A percentile compares a stretch with the other conserved stretches of the same genome.
Conservation (phyloP, 169 alveolate species). For the Plasmodium berghei region DNA sequence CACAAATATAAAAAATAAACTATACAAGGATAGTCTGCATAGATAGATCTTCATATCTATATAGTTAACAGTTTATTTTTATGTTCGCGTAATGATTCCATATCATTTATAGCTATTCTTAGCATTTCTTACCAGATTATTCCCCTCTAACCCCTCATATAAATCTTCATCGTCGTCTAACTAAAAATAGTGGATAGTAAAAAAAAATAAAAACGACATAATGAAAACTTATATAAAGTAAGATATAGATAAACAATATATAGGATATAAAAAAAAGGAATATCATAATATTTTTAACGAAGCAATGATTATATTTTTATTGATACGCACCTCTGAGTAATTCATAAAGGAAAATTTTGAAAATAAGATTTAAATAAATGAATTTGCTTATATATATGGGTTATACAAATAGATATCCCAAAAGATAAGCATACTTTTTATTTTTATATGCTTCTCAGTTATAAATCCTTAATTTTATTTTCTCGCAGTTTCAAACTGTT, state of each 20-base stretch:
- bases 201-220: conserved; percentile 14
- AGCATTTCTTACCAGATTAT: conserved; percentile 38
- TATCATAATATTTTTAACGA: too few relatives aligned
- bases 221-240: not conserved
- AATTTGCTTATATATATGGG: not conserved
- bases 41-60: not conserved
- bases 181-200: conserved; percentile 19
- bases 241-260: not conserved
- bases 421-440: too few relatives aligned
- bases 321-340: conserved; percentile 50
- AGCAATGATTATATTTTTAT: not conserved
- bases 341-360: conserved; percentile 6
- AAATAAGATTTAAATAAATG: not conserved
- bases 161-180: conserved; percentile 74
- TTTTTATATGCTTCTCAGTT: too few relatives aligned
- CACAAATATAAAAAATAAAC: not conserved
- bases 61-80: not conserved
- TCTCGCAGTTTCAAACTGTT: too few relatives aligned
- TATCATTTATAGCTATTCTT: too few relatives aligned
- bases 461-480: too few relatives aligned
- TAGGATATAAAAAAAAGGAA: too few relatives aligned
- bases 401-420: too few relatives aligned
- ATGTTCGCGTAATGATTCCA: not conserved
- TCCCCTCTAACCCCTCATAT: conserved; percentile 75
- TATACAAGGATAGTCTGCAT: not conserved